These are phyloP conservation scores for Barbarea vulgaris DNA, from an alignment of 345 rosid species.

Conservation along the genomic window DNA sequence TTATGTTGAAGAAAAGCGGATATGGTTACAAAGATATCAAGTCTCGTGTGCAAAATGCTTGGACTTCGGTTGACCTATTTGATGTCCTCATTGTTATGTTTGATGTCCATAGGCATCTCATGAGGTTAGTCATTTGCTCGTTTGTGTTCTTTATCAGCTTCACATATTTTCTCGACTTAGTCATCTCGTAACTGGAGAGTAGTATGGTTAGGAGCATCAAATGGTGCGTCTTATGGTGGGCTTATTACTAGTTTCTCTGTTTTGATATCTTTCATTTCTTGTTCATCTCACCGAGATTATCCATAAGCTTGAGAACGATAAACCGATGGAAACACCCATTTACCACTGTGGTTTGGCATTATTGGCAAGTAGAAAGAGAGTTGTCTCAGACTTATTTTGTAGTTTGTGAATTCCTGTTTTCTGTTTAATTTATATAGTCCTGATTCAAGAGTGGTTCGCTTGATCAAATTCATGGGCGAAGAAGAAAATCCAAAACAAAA, in stretches of 20 bases:
- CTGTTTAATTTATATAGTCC: slow-evolving; percentile 53
- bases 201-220: not conserved
- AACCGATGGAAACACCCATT: not conserved
- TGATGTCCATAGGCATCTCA: slow-evolving; percentile 89
- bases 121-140: slow-evolving; percentile 52
- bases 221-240: not conserved
- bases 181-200: not conserved
- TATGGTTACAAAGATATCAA: slow-evolving; percentile 75
- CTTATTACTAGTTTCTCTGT: slow-evolving; percentile 2
- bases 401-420: slow-evolving; percentile 9
- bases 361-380: not conserved
- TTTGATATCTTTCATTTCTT: not conserved
- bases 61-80: slow-evolving; percentile 76
- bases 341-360: not conserved
- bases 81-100: slow-evolving; percentile 88
- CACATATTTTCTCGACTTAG: not conserved
- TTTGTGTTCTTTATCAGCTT: slow-evolving; percentile 6
- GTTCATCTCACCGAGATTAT: not conserved
- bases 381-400: not conserved
- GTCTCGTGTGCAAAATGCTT: slow-evolving; percentile 78
- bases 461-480: slow-evolving; percentile 73
- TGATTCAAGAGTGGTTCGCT: slow-evolving; percentile 72
- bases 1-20: slow-evolving; percentile 65
- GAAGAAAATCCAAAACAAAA: slow-evolving; percentile 67
- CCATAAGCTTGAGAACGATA: not conserved